Percentiles rank a stretch among this genome's conserved stretches.
Evolutionary conservation across 805 yeast genomes (phyloP).

Genomic region (Yamadazyma sp.): DNA sequence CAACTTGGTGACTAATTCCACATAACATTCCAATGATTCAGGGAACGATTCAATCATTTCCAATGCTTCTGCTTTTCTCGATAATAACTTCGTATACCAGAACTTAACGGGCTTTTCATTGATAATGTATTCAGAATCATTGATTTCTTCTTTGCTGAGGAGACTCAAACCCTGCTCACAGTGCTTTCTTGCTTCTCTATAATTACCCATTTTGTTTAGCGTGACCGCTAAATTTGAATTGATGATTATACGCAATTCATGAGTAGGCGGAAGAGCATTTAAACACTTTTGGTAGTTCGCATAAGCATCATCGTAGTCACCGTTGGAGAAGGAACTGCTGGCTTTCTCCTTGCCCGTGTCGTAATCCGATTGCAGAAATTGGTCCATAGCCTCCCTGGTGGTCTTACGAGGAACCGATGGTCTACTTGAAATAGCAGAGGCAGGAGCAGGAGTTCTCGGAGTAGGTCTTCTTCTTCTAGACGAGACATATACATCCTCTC

Average conservation of each 20-base stretch:
- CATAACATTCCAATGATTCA: conserved; percentile 63
- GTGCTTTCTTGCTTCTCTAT: conserved; percentile 49
- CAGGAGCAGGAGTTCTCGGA: too few species aligned
- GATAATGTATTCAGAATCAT: conserved; percentile 29
- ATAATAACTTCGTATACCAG: conserved; percentile 70
- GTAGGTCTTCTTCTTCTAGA: conserved; percentile 25
- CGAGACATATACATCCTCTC: conserved; percentile 22
- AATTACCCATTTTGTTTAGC: conserved; percentile 66
- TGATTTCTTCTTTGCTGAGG: conserved; percentile 26
- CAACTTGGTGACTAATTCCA: conserved; percentile 54
- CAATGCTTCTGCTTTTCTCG: conserved; percentile 76
- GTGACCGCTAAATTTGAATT: conserved; percentile 71
- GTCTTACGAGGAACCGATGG: conserved; percentile 11
- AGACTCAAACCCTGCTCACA: conserved; percentile 49
- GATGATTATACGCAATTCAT: conserved; percentile 65
- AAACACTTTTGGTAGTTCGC: conserved; percentile 54
- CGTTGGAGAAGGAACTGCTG: conserved; percentile 65
- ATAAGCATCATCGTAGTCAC: conserved; percentile 74
- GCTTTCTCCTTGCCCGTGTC: conserved; percentile 56
- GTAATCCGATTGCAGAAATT: conserved; percentile 44
- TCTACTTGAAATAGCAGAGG: not conserved
- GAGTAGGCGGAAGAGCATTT: conserved; percentile 56
- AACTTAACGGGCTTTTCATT: conserved; percentile 57
- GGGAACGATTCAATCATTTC: conserved; percentile 75
- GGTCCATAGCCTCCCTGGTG: conserved; percentile 28